A percentile compares a stretch with the other conserved stretches of the same genome.
Evolutionary conservation across 352 stramenopile species (phyloP).

Genomic region (Salisapilia sapeloensis): DNA sequence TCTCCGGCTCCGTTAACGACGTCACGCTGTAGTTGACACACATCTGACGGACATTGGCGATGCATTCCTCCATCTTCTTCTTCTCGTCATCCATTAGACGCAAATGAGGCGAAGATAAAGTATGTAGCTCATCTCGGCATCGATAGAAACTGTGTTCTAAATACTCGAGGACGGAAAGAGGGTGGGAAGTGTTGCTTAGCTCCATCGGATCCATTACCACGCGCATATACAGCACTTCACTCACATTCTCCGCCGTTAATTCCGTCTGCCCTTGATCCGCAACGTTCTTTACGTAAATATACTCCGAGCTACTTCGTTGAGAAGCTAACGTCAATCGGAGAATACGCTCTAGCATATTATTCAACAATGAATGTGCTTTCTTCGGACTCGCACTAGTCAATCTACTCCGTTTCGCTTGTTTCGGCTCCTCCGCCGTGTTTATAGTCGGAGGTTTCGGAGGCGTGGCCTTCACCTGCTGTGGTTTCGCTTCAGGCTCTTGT

Average conservation of each 20-base stretch:
- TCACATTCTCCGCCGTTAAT: constrained; percentile 19
- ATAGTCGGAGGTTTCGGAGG: constrained; percentile 2
- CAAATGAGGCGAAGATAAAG: constrained; percentile 44
- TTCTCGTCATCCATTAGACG: constrained; percentile 27
- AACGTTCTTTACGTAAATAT: constrained; percentile 23
- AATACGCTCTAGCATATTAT: constrained; percentile 58
- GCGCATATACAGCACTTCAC: constrained; percentile 59
- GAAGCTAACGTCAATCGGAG: constrained; percentile 42
- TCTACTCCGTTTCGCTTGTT: constrained; percentile 18
- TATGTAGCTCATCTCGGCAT: constrained; percentile 48
- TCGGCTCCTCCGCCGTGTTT: constrained; percentile 1
- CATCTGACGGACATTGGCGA: constrained; percentile 45
- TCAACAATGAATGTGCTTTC: constrained; percentile 30
- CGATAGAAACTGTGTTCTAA: constrained; percentile 62
- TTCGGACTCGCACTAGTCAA: constrained; percentile 7
- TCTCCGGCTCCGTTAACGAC: constrained; percentile 63
- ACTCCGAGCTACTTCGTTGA: constrained; percentile 8
- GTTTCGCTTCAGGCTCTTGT: constrained; percentile 2
- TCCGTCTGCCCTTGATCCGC: constrained; percentile 5
- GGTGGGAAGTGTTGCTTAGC: constrained; percentile 22
- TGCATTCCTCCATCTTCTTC: constrained; percentile 21
- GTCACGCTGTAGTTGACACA: constrained; percentile 79
- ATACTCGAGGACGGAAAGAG: constrained; percentile 42
- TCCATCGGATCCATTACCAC: constrained; percentile 31
- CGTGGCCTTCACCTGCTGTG: constrained; percentile 5